Base-by-base conservation (phyloP, 352 stramenopile species). In the Aphanomyces stellatus region DNA sequence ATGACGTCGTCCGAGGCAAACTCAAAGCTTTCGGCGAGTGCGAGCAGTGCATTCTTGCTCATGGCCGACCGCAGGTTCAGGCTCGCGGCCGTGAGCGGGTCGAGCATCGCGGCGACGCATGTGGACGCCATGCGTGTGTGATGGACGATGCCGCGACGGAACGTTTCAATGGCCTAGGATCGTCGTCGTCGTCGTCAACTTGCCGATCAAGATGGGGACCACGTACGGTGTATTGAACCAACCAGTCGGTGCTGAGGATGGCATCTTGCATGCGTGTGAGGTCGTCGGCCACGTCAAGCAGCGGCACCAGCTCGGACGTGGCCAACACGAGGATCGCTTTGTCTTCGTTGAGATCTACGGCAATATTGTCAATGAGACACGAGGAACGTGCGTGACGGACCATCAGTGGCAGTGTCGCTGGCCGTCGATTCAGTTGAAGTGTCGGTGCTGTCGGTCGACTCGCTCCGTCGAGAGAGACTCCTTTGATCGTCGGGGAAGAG, bases 1-100 rank as follows among this genome's bases (percentile, higher is more conserved):
- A n/a, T n/a, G n/a, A n/a, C n/a, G n/a, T n/a, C n/a, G 42, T 67
- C 40, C 6, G 33, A n/a, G n/a, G 49, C 41, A 64, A 56, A 69
- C 59, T 81, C 65, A 51, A 86, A 89, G 65, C 77, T 87, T 72
- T 91, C 83, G 7, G 74, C 71, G 48, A 79, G 70, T 19, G 80
- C 80, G 5, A 90, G 48, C 28, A 91, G 56, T 42, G 78, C 82
- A 51, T 91, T 91, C 66, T 89, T 89, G n/a, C 76, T 77, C 13
- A 85, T 75, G 2, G 80, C 73, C 0, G 81, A 90, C 27, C 83
- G 83, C 42, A 91, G 65, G 72, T 84, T 88, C 63, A 90, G 76
- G 40, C 79, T 76, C 10, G 73, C 80, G 17, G 76, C 25, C 2
- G 74, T 62, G 34, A 91, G 69, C 4, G 55, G 66, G 3, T 70